A percentile compares a stretch with the other conserved stretches of the same genome.
phyloP scores from a whole-genome alignment of 2,329 filamentous ascomycete species.

The Monosporascus sp. region DNA sequence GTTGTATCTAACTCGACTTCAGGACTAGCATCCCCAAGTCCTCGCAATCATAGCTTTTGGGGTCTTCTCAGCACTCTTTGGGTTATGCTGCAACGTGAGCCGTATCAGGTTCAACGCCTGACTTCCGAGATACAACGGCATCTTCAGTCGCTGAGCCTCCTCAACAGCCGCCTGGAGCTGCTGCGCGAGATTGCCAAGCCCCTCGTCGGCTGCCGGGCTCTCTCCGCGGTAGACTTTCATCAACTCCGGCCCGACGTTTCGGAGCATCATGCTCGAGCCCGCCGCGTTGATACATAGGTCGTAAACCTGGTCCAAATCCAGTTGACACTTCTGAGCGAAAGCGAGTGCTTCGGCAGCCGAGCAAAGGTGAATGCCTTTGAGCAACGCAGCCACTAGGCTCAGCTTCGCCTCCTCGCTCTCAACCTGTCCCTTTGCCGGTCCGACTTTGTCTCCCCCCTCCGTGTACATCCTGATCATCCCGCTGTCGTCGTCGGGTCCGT shows the following conservation, averaged over 20 bases:
- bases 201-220: constrained; percentile 9
- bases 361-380: constrained; percentile 39
- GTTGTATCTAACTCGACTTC: too few relatives aligned
- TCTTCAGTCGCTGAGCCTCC: constrained; percentile 38
- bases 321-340: constrained; percentile 33
- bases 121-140: constrained; percentile 35
- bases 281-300: constrained; percentile 42
- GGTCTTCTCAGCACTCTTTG: constrained; percentile 11
- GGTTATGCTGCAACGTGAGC: constrained; percentile 20
- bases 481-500: constrained; percentile 39
- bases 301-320: constrained; percentile 41
- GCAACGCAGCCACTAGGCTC: constrained; percentile 32
- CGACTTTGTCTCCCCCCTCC: constrained; percentile 31
- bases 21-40: constrained; percentile 14
- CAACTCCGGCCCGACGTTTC: constrained; percentile 32
- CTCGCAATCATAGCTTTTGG: constrained; percentile 19
- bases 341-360: constrained; percentile 38
- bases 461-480: constrained; percentile 38
- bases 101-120: constrained; percentile 34
- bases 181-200: constrained; percentile 25
- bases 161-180: constrained; percentile 33
- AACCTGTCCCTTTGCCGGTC: constrained; percentile 19
- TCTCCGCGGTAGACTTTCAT: constrained; percentile 30
- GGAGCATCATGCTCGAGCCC: constrained; percentile 36
- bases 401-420: constrained; percentile 32